phyloP scores from a whole-genome alignment of 1,139 yeast species.

The Diutina pseudorugosa region DNA sequence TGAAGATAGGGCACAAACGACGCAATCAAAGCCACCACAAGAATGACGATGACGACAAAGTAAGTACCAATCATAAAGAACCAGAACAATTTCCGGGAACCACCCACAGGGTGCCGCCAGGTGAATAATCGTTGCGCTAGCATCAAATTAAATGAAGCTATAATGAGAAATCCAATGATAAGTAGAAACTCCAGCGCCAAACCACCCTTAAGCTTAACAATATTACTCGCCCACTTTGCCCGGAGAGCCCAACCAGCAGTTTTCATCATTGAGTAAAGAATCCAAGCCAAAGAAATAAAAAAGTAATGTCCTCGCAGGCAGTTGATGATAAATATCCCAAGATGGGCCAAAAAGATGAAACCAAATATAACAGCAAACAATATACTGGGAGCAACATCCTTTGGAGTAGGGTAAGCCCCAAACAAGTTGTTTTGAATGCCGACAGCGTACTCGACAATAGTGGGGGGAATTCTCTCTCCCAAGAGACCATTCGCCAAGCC shows the following conservation, averaged over 20 bases:
- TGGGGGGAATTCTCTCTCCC: constrained; percentile 15
- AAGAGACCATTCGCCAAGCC: background rate
- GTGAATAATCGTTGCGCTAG: constrained; percentile 71
- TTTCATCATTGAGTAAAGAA: constrained; percentile 39
- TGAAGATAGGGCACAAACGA: constrained; percentile 54
- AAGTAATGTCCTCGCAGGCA: constrained; percentile 52
- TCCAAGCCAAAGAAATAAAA: constrained; percentile 44
- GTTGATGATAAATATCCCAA: constrained; percentile 39
- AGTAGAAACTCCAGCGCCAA: constrained; percentile 49
- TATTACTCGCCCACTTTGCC: constrained; percentile 43
- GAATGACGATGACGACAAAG: constrained; percentile 41
- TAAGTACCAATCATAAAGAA: constrained; percentile 39
- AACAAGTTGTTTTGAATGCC: constrained; percentile 39
- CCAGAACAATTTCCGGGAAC: constrained; percentile 46
- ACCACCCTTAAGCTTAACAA: constrained; percentile 36
- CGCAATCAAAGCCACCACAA: constrained; percentile 44
- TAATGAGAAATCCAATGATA: constrained; percentile 42
- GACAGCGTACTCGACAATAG: constrained; percentile 22
- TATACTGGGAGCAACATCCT: constrained; percentile 52
- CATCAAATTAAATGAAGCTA: constrained; percentile 49
- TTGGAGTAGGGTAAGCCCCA: constrained; percentile 51
- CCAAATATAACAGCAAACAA: constrained; percentile 45
- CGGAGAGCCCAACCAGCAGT: constrained; percentile 51
- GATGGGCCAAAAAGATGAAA: constrained; percentile 36
- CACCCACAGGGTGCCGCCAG: constrained; percentile 75